Base-by-base conservation (phyloP, 768 basidiomycete species). In the Mycena belliarum region DNA sequence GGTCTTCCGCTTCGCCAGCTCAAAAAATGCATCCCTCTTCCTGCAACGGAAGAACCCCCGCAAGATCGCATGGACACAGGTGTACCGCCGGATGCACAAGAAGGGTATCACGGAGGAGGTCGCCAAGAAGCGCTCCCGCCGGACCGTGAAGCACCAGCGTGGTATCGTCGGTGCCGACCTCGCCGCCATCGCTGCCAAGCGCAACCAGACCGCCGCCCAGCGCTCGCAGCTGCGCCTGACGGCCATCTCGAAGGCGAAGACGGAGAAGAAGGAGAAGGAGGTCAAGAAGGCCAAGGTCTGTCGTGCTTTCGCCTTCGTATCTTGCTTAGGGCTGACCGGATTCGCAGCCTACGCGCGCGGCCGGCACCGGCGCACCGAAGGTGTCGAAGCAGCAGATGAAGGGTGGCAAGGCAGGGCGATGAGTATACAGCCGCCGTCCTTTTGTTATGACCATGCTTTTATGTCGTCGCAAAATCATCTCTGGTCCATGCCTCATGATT, bases 61-160 rank as follows among this genome's bases (percentile, higher is more conserved):
- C 73, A 98, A 98, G 86, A 95, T 98, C 79, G 89, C 96, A 63
- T 98, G 96, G 96, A 98, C 96, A 37, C 77, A 81, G 68, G 85
- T 90, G 61, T 96, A 91, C 84, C 90, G 93, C 65, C 90, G 95
- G 68, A 93, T 97, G 89, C 97, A 98, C 87, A 97, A 96, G 87
- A 99, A 99, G 88, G 97, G 97, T 75, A 86, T 98, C 75, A 95
- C 95, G 49, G 96, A 98, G 79, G 96, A 98, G 78, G 91, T 95
- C 51, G 94, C 95, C 69, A 99, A 98, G 93, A 98, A 97, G 82
- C 90, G 96, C 64, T 91, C 91, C 49, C 91, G 95, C 77, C 88
- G 89, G 76, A 94, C 93, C 63, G 93, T 98, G 71, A 99, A 98
- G 83, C 88, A 93, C 81, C 88, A 96, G 80, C 93, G 97, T 71